Evolutionary conservation across 352 stramenopile species (phyloP).

Genomic region (Pythium scleroteichum): DNA sequence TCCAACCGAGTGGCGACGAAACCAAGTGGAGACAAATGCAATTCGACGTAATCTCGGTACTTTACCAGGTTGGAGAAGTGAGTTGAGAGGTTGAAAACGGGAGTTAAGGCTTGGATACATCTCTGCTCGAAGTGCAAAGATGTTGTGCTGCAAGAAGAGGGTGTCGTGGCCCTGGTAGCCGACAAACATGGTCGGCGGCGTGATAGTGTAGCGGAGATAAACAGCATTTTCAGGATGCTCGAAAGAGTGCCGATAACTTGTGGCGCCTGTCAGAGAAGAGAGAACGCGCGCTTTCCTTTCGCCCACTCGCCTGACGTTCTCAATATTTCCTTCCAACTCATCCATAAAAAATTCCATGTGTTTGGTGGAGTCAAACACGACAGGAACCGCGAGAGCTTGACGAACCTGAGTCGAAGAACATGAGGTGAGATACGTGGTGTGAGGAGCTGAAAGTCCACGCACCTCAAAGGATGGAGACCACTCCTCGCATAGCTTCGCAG

Average conservation of each 20-base stretch:
- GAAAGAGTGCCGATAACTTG: background rate
- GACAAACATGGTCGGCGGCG: conserved; percentile 63
- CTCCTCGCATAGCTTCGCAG: conserved; percentile 39
- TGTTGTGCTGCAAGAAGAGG: conserved; percentile 24
- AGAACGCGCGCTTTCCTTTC: conserved; percentile 23
- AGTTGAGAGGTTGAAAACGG: conserved; percentile 19
- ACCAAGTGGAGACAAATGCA: conserved; percentile 69
- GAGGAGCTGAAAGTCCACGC: too few species aligned
- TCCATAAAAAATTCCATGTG: conserved; percentile 15
- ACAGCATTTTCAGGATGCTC: conserved; percentile 36
- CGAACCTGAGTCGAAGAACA: conserved; percentile 1
- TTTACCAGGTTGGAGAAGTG: conserved; percentile 13
- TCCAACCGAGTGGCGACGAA: conserved; percentile 63
- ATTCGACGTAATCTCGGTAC: conserved; percentile 25
- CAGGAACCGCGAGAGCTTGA: conserved; percentile 17
- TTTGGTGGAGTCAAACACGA: conserved; percentile 26
- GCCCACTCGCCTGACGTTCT: conserved; percentile 8
- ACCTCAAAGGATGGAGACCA: conserved; percentile 41
- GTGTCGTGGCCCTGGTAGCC: conserved; percentile 49
- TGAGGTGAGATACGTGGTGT: background rate
- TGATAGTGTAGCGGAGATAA: conserved; percentile 63
- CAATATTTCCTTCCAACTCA: conserved; percentile 17
- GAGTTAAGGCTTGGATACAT: conserved; percentile 40
- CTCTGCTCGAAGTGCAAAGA: conserved; percentile 35
- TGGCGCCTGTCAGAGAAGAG: conserved; percentile 18